Evolutionary conservation across 2,329 filamentous ascomycete genomes (phyloP).

Genomic region (Achaetomium macrosporum): DNA sequence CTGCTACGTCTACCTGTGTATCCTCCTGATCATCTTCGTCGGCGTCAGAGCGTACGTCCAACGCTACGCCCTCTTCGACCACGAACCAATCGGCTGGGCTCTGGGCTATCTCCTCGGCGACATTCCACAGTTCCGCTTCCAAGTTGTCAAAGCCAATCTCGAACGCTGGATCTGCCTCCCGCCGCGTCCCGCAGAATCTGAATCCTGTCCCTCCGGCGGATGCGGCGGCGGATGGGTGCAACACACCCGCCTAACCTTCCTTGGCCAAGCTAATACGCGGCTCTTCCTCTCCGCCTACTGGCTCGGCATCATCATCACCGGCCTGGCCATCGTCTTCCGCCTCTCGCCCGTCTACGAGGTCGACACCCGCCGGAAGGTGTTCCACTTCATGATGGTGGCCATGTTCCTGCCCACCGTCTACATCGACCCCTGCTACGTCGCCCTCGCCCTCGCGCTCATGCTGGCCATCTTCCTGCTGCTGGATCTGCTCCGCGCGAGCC

Average conservation of each 20-base stretch:
- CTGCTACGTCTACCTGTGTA: slow-evolving; percentile 64
- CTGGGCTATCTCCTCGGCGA: slow-evolving; percentile 85
- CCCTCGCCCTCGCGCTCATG: slow-evolving; percentile 71
- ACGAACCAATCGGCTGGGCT: slow-evolving; percentile 89
- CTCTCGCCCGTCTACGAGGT: slow-evolving; percentile 78
- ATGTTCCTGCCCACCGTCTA: slow-evolving; percentile 88
- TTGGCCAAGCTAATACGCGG: slow-evolving; percentile 78
- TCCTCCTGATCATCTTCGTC: slow-evolving; percentile 60
- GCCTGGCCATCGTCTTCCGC: slow-evolving; percentile 67
- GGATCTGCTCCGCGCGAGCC: slow-evolving; percentile 82
- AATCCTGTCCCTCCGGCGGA: slow-evolving; percentile 27
- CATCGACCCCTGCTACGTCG: slow-evolving; percentile 77
- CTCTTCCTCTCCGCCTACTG: slow-evolving; percentile 73
- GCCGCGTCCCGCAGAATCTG: slow-evolving; percentile 28
- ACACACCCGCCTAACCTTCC: slow-evolving; percentile 53
- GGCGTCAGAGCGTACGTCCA: slow-evolving; percentile 67
- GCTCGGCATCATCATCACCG: slow-evolving; percentile 59
- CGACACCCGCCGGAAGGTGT: slow-evolving; percentile 92
- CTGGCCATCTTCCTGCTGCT: slow-evolving; percentile 82
- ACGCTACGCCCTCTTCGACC: slow-evolving; percentile 57
- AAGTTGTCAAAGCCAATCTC: slow-evolving; percentile 62
- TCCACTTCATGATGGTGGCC: slow-evolving; percentile 96
- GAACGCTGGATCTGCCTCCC: slow-evolving; percentile 73
- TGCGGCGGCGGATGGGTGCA: slow-evolving; percentile 57
- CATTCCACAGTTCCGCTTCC: slow-evolving; percentile 62